A percentile compares a stretch with the other conserved stretches of the same genome.
These are phyloP conservation scores for Hemisphaericaspora subhashii DNA, from an alignment of 1,139 yeast species.

Conservation along the genomic window DNA sequence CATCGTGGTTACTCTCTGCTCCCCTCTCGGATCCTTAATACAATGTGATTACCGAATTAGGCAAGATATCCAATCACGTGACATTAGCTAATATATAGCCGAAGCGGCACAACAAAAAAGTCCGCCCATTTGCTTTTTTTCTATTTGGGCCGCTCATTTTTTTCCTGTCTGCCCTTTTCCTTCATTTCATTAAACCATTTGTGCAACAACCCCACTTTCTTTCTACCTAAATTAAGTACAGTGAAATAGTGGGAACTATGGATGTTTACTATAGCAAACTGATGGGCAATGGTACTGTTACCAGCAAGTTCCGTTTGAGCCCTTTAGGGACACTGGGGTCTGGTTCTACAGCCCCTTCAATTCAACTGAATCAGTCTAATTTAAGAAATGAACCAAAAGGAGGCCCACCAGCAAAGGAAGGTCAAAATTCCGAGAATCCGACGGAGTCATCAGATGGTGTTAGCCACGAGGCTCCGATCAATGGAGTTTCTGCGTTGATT, in stretches of 20 bases:
- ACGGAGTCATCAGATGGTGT: too few species aligned
- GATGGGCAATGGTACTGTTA: conserved; percentile 41
- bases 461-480: background rate
- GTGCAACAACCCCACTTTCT: too few species aligned
- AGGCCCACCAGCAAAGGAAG: background rate
- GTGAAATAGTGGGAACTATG: conserved; percentile 18
- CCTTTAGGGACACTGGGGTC: conserved; percentile 1
- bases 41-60: conserved; percentile 2
- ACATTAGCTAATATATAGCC: conserved; percentile 12
- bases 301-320: conserved; percentile 35
- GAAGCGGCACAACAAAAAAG: too few species aligned
- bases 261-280: conserved; percentile 37
- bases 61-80: conserved; percentile 12
- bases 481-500: too few species aligned
- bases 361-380: conserved; percentile 25
- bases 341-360: conserved; percentile 10
- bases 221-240: too few species aligned
- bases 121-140: too few species aligned
- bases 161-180: conserved; percentile 1
- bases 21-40: background rate
- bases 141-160: conserved; percentile 7
- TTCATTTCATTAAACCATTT: background rate
- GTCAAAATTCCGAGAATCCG: background rate
- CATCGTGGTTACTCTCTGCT: background rate
- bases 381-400: conserved; percentile 15